Conservation (phyloP, 345 rosid species). For the Eucalyptus pauciflora region DNA sequence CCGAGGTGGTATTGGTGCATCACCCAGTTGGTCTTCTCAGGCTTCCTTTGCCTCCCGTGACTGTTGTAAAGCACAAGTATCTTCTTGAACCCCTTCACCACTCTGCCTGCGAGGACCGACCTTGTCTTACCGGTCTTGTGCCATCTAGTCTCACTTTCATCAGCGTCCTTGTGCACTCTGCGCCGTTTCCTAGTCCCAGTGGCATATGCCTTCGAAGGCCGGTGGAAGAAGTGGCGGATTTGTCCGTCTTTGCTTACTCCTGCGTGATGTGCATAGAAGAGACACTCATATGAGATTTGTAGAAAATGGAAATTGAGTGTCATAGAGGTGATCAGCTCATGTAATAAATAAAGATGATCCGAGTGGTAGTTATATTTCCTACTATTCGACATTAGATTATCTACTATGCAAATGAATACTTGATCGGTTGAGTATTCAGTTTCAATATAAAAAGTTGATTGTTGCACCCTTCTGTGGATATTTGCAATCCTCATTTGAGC, state of each 20-base stretch:
- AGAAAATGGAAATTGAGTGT: background rate
- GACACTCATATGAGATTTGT: background rate
- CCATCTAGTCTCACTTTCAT: slow-evolving; percentile 87
- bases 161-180: slow-evolving; percentile 58
- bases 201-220: slow-evolving; percentile 91
- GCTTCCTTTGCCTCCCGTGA: slow-evolving; percentile 75
- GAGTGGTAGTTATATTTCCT: background rate
- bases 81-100: slow-evolving; percentile 68
- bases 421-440: background rate
- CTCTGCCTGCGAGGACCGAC: slow-evolving; percentile 39
- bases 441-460: background rate
- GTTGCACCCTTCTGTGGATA: background rate
- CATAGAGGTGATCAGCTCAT: no score
- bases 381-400: background rate
- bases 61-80: slow-evolving; percentile 84
- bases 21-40: slow-evolving; percentile 92
- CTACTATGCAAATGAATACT: background rate
- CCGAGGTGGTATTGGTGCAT: slow-evolving; percentile 98
- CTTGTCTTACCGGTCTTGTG: slow-evolving; percentile 94
- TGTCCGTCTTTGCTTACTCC: slow-evolving; percentile 89
- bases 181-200: slow-evolving; percentile 85
- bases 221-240: slow-evolving; percentile 81
- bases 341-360: background rate
- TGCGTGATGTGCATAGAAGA: slow-evolving; percentile 1
- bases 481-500: background rate